These are phyloP conservation scores for Xylaria sp. DNA, from an alignment of 2,329 filamentous ascomycete genomes.

Conservation along the genomic window DNA sequence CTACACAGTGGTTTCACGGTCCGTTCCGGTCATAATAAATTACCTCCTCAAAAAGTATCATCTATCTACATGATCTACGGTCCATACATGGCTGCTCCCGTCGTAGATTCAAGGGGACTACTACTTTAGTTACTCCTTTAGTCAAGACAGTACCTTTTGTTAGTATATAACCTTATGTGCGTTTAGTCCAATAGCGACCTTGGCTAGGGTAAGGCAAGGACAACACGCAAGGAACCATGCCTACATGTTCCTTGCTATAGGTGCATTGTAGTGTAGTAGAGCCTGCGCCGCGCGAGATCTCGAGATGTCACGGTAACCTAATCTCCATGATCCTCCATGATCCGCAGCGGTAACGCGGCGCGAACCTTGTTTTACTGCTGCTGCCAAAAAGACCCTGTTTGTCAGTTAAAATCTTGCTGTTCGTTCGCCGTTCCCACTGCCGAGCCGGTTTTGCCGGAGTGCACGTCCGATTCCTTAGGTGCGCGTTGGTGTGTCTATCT, in stretches of 20 bases:
- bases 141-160: background rate
- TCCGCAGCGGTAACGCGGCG: slow-evolving; percentile 30
- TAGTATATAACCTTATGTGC: background rate
- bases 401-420: slow-evolving; percentile 3
- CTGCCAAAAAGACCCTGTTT: slow-evolving; percentile 3
- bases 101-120: background rate
- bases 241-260: background rate
- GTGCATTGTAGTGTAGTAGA: background rate
- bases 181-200: background rate
- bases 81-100: background rate
- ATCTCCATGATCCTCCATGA: slow-evolving; percentile 32
- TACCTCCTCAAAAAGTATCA: background rate
- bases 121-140: background rate
- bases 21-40: background rate
- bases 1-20: slow-evolving; percentile 1
- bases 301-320: slow-evolving; percentile 28
- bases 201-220: background rate
- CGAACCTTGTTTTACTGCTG: slow-evolving; percentile 36
- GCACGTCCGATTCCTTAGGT: slow-evolving; percentile 12
- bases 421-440: slow-evolving; percentile 13
- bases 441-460: slow-evolving; percentile 16
- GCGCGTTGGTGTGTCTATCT: background rate
- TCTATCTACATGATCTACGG: background rate
- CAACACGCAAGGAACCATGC: slow-evolving; percentile 3
- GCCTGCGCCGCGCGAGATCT: slow-evolving; percentile 18